Percentiles rank a stretch among this genome's conserved stretches.
Conservation (phyloP, 306 rosid genomes). For the Lathyrus oleraceus region DNA sequence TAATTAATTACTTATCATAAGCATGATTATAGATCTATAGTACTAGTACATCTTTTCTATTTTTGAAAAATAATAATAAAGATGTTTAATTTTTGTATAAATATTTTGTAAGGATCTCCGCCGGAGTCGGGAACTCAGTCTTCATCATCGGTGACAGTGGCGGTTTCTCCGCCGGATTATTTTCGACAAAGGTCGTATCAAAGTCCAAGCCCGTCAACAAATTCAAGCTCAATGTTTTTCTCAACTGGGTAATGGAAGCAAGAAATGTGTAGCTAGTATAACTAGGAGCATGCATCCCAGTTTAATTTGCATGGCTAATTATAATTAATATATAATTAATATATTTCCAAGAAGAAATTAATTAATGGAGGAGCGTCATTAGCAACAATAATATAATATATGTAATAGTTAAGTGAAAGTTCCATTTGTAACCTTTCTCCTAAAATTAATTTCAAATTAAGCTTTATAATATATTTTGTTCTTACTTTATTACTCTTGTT, state of each 20-base stretch:
- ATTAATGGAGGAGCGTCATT: constrained; percentile 37
- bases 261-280: background rate
- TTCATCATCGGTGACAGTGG: constrained; percentile 76
- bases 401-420: constrained; percentile 6
- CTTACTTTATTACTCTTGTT: background rate
- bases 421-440: constrained; percentile 26
- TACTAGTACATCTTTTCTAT: background rate
- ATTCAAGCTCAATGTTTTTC: constrained; percentile 73
- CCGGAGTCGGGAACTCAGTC: constrained; percentile 70
- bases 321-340: background rate
- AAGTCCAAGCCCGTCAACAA: constrained; percentile 52
- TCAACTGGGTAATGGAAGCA: constrained; percentile 48
- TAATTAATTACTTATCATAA: background rate
- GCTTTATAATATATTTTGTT: background rate
- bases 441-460: constrained; percentile 29
- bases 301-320: constrained; percentile 44
- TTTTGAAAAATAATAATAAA: background rate
- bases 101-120: constrained; percentile 52
- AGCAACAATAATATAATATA: background rate
- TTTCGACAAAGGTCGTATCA: constrained; percentile 68
- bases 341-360: constrained; percentile 32
- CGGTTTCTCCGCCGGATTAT: constrained; percentile 78
- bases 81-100: too few relatives aligned
- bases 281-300: constrained; percentile 31
- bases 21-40: background rate